Evolutionary conservation across 164 flowering plant genomes (phyloP), one percentile per base, ranked within the genome.

Genomic region (Piper longum): DNA sequence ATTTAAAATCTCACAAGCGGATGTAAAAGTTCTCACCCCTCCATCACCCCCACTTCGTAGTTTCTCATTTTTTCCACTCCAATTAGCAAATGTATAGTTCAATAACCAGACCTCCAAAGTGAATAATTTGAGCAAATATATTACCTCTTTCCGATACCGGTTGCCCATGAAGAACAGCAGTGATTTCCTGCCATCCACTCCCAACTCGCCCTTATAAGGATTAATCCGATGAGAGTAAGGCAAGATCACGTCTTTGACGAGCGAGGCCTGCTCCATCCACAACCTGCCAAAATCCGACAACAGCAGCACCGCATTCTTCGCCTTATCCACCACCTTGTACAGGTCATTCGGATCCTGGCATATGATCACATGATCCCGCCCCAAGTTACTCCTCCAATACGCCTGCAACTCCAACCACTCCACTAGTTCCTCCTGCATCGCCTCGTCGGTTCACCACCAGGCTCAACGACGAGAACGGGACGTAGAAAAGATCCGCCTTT

Each of bases 341-440:
- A 93, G 68, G 0, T 97, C 99, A 71, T 93, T 90, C 3, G 99
- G 97, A 73, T 93, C 97, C 70, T 88, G 95, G 56, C 95, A 88
- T 43, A 88, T 74, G 69, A 90, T 82, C 58, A 93, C 96, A 72
- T 93, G 99, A 72, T 93, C 99, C 82, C 91, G 60, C 62, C 99
- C 99, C 67, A 75, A 73, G 70, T 85, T 88, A 81, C 89, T 82
- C 77, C 73, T 80, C 97, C 96, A 93, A 60, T 83, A 87, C 59
- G 43, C 75, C 72, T 90, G 97, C 66, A 59, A 61, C 64, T 85
- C 88, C 75, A 93, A 70, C 99, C 97, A 93, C 66, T 84, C 82
- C 59, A 90, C 68, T 81, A 93, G 73, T 57, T 69, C 75, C 64
- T 85, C 92, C 80, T 90, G 95, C 85, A 75, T 84, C 71, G 71